Base-by-base conservation (phyloP, 2,329 filamentous ascomycete species). In the Thelonectria olida region DNA sequence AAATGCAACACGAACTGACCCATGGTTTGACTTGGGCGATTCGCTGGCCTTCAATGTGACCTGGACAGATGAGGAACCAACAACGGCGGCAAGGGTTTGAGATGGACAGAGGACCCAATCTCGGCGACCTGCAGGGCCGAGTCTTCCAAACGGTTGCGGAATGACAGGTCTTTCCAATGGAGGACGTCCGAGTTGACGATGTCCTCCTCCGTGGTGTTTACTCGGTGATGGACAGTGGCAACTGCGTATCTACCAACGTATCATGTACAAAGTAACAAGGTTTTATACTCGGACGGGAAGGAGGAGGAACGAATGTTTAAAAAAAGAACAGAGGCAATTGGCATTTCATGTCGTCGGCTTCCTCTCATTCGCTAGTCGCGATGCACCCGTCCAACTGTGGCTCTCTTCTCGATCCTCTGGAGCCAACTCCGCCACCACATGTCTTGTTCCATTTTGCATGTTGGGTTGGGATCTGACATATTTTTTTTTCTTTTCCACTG, bases 201-300 rank as follows among this genome's bases (percentile, higher is more conserved):
- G n/a, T n/a, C n/a, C n/a, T n/a, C n/a, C n/a, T n/a, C n/a, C n/a
- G n/a, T n/a, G n/a, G n/a, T n/a, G n/a, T n/a, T n/a, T n/a, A n/a
- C n/a, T n/a, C n/a, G n/a, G n/a, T n/a, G n/a, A n/a, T n/a, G n/a
- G n/a, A n/a, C n/a, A n/a, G n/a, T n/a, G n/a, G n/a, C n/a, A n/a
- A n/a, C n/a, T n/a, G n/a, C n/a, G n/a, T n/a, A n/a, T n/a, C n/a
- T n/a, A n/a, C n/a, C n/a, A n/a, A n/a, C n/a, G n/a, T n/a, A n/a
- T n/a, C n/a, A n/a, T n/a, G n/a, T n/a, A n/a, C n/a, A n/a, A n/a
- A 31, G 7, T 25, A 12, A 23, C 19, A 34, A 47, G 28, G 12
- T 45, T 25, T 55, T 55, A 55, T 45, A 48, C 52, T 47, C 22
- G 7, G 19, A 48, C 9, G 36, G 52, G 52, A 39, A 56, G 53